Percentiles rank a stretch among this genome's conserved stretches.
These are phyloP conservation scores for Sclerotiophoma versabilis DNA, from an alignment of 2,329 filamentous ascomycete species.

Conservation along the genomic window DNA sequence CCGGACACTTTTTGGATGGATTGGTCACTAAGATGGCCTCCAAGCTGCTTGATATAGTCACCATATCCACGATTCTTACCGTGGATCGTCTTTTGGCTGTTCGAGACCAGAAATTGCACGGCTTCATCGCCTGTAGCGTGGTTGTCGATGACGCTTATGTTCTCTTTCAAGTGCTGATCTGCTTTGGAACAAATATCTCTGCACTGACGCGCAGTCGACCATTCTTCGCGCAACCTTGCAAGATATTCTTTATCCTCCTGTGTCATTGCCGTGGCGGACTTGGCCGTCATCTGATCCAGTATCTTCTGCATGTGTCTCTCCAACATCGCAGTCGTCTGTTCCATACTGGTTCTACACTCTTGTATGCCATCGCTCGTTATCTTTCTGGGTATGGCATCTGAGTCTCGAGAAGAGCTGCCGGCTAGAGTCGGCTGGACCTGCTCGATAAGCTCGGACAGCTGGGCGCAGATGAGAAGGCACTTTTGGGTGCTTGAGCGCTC, in stretches of 20 bases:
- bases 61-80: conserved; percentile 18
- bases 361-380: conserved; percentile 17
- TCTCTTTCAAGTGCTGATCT: conserved; percentile 13
- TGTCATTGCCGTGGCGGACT: conserved; percentile 5
- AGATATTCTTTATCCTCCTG: conserved; percentile 7
- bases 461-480: conserved; percentile 19
- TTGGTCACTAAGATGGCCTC: conserved; percentile 10
- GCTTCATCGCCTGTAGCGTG: conserved; percentile 16
- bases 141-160: conserved; percentile 19
- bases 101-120: conserved; percentile 18
- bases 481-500: conserved; percentile 21
- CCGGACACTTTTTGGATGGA: conserved; percentile 8
- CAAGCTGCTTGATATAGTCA: conserved; percentile 9
- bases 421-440: no score
- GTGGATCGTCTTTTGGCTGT: conserved; percentile 17
- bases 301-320: conserved; percentile 19
- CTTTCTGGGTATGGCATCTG: conserved; percentile 3
- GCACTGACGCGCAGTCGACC: conserved; percentile 13
- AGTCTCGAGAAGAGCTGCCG: no score
- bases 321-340: conserved; percentile 11
- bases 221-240: conserved; percentile 17
- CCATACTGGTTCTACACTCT: conserved; percentile 15
- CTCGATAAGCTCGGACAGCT: conserved; percentile 19
- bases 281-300: conserved; percentile 10
- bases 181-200: conserved; percentile 16